Percentiles rank a stretch among this genome's conserved stretches.
phyloP scores from a whole-genome alignment of 2,329 filamentous ascomycete genomes.

The Tolypocladium endophyticum region DNA sequence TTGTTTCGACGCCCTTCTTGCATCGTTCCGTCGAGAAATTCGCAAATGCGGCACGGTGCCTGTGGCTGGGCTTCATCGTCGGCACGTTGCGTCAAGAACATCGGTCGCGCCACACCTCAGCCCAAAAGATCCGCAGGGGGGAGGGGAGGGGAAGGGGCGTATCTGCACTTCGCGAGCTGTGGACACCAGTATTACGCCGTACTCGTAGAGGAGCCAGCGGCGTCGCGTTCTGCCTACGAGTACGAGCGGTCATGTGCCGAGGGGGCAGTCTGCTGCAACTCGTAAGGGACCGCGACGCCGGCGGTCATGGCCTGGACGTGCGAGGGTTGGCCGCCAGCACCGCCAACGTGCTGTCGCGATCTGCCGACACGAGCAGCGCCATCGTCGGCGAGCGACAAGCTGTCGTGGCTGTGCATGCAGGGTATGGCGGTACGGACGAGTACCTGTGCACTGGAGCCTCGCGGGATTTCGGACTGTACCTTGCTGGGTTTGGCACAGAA shows the following conservation, averaged over 20 bases:
- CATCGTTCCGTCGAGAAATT: background rate
- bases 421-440: background rate
- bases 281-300: background rate
- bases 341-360: background rate
- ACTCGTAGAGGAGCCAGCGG: background rate
- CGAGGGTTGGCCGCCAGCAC: background rate
- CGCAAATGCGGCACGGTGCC: background rate
- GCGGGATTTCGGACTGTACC: background rate
- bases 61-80: background rate
- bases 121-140: conserved; percentile 1
- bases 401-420: background rate
- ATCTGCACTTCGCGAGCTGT: background rate
- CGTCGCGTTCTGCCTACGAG: background rate
- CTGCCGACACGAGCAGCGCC: background rate
- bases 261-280: background rate
- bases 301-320: background rate
- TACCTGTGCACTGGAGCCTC: background rate
- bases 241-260: background rate
- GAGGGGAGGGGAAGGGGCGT: background rate
- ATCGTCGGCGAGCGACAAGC: background rate
- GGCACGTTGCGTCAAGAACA: background rate
- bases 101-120: background rate
- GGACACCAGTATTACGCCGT: background rate
- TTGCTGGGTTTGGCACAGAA: background rate
- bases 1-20: too few relatives aligned